Evolutionary conservation across 768 basidiomycete genomes (phyloP), one percentile per base, ranked within the genome.

Genomic region (Serendipita vermifera): DNA sequence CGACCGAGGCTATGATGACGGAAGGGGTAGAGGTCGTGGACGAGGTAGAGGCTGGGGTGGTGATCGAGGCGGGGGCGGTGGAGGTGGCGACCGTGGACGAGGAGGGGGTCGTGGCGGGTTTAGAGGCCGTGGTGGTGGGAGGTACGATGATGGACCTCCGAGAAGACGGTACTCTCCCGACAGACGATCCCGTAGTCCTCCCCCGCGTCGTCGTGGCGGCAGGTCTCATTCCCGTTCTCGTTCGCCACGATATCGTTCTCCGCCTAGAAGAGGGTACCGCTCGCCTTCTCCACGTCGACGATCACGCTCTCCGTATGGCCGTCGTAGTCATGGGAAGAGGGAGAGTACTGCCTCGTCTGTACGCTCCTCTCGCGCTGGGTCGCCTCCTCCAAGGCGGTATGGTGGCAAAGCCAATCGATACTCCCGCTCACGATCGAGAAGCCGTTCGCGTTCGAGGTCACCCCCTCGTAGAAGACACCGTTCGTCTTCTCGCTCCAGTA

Each of bases 1-100:
- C 29, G 15, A 80, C 24, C 71, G 71, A n/a, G 83, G 81, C 53
- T 71, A 79, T 43, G 74, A 73, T 13, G 70, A 69, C 0, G 66
- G 70, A 41, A 72, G 72, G 2, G 68, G 73, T 0, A 70, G 79
- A 6, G 78, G 65, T 9, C 60, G 64, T 4, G 66, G 82, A 2
- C 66, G 82, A 2, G 80, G 83, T 1, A 63, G 41, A 2, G 55
- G 59, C 15, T 55, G 57, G 29, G 81, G 81, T 0, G 68, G 83
- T 11, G 76, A 79, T 3, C 69, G 80, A 36, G 39, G 56, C 11
- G 22, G 55, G 5, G 56, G 58, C n/a, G 51, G 54, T 11, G 53
- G 43, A 22, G 38, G 48, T 6, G 59, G 59, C 13, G 76, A 75
- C 7, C 64, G 74, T 33, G 77, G 68, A 56, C 65, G 72, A 17